Conservation (phyloP, 2,329 filamentous ascomycete species). For the Xylariaceae sp. region DNA sequence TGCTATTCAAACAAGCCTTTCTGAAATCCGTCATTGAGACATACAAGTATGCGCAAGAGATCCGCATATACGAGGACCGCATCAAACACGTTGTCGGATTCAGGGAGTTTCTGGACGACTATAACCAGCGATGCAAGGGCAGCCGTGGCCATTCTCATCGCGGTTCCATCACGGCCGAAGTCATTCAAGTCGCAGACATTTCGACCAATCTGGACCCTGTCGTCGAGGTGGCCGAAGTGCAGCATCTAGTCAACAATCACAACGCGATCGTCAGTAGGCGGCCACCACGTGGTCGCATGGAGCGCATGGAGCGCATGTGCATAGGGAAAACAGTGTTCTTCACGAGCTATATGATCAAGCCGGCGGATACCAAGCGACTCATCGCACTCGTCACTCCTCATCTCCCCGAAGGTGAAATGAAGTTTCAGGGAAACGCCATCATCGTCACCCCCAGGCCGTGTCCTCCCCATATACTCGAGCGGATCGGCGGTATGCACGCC, state of each 20-base stretch:
- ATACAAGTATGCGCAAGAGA: conserved; percentile 75
- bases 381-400: conserved; percentile 64
- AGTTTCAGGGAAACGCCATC: conserved; percentile 81
- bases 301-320: conserved; percentile 53
- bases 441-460: conserved; percentile 79
- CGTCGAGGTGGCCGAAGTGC: conserved; percentile 45
- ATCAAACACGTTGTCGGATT: conserved; percentile 70
- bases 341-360: conserved; percentile 80
- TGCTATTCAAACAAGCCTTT: conserved; percentile 87
- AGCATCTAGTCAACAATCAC: conserved; percentile 83
- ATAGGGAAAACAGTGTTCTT: conserved; percentile 88
- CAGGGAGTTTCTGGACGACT: conserved; percentile 72
- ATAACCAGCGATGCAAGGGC: conserved; percentile 57
- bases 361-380: conserved; percentile 65
- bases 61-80: conserved; percentile 67
- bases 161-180: conserved; percentile 66
- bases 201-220: conserved; percentile 45
- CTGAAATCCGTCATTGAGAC: conserved; percentile 78
- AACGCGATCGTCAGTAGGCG: conserved; percentile 53
- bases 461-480: conserved; percentile 65
- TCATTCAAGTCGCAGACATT: conserved; percentile 78
- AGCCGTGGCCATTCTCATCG: conserved; percentile 49
- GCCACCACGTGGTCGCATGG: conserved; percentile 33
- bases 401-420: conserved; percentile 62
- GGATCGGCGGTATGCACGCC: conserved; percentile 79